Conservation (phyloP, 1,284 basidiomycete species). For the Porogramme epimiltina region DNA sequence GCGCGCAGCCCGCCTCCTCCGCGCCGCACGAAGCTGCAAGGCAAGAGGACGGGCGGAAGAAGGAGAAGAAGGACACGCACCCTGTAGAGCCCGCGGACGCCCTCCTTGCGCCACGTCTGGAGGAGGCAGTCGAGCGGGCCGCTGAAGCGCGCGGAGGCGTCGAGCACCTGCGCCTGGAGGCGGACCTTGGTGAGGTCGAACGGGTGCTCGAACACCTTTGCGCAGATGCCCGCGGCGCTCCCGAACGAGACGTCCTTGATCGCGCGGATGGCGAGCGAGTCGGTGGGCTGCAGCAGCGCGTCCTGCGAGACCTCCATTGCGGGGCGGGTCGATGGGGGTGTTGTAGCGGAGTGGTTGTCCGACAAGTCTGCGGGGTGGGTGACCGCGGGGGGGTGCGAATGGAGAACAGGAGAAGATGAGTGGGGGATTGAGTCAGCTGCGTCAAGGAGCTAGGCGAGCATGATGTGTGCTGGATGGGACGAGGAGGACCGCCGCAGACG, state of each 20-base stretch:
- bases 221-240: slow-evolving; percentile 75
- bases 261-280: slow-evolving; percentile 39
- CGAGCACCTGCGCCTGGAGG: slow-evolving; percentile 82
- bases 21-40: not conserved
- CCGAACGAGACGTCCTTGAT: slow-evolving; percentile 61
- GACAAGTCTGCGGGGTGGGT: no score
- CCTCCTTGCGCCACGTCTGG: slow-evolving; percentile 79
- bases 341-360: not conserved
- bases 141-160: slow-evolving; percentile 67
- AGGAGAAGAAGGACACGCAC: slow-evolving; percentile 45
- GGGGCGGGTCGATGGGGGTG: not conserved
- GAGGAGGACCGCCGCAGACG: no score
- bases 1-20: not conserved
- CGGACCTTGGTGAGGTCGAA: slow-evolving; percentile 87
- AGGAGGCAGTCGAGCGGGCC: slow-evolving; percentile 83
- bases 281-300: slow-evolving; percentile 21
- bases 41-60: not conserved
- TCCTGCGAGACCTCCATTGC: slow-evolving; percentile 34
- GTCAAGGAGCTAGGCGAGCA: not conserved
- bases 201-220: slow-evolving; percentile 85
- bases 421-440: not conserved
- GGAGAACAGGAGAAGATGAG: not conserved
- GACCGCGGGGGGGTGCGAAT: no score
- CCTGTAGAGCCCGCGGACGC: slow-evolving; percentile 77
- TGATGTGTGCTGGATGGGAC: no score